Evolutionary conservation across 129 eudicot genomes (phyloP), one percentile per base, ranked within the genome.

Genomic region (Glebionis coronaria): DNA sequence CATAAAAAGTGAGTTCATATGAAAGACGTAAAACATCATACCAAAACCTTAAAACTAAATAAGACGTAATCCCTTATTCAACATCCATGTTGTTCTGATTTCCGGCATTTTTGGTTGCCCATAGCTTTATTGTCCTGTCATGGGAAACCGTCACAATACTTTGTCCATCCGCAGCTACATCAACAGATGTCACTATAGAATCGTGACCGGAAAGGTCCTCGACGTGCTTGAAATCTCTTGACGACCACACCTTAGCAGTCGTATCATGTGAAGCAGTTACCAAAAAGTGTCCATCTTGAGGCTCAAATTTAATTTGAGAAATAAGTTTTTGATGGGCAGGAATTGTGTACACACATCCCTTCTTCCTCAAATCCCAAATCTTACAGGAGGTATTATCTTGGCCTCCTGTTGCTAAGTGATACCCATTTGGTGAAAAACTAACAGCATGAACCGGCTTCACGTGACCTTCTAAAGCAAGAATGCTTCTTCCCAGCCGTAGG

Each of bases 161-260:
- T 4, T 35, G 42, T 35, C 42, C 42, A 92, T 96, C 98, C 80
- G 78, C 91, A 58, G 44, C 69, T 13, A 88, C 82, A 77, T 88
- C 98, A 70, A 86, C 25, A 9, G 98, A 88, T 44, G 96, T 78
- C 76, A 92, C 84, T 71, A 78, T 83, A 28, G 87, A 86, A 73
- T 92, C 98, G 65, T 92, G 98, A 44, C 89, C 96, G n/a, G 96
- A 84, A 54, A 92, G 81, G n/a, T 89, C 83, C 82, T 82, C 88
- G 13, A 88, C 89, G 47, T 86, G 96, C 77, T 82, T 85, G 72
- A 92, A 92, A 78, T 92, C 98, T 63, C 77, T 81, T 0, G 91
- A 78, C 27, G 98, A 92, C 98, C 98, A 92, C 12, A 88, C 84
- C 95, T 92, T 92, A 68, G 96, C 96, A 42, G 96, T 88, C 90